Percentiles rank a stretch among this genome's conserved stretches.
phyloP scores from a whole-genome alignment of 2,329 filamentous ascomycete species.

The Periglandula ipomoeae region DNA sequence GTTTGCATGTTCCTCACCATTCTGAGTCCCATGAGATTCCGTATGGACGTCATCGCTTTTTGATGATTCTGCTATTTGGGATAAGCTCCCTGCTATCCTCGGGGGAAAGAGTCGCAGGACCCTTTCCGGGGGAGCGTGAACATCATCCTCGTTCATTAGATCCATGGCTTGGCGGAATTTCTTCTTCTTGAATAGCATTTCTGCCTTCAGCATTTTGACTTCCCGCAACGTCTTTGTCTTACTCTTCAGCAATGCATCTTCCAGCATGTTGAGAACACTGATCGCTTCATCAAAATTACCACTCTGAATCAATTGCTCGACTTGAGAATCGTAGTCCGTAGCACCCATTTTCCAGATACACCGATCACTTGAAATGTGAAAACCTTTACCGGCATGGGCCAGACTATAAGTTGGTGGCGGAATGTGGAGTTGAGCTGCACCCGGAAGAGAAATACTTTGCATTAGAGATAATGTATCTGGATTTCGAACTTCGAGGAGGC shows the following conservation, averaged over 20 bases:
- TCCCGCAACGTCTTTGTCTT: conserved; percentile 75
- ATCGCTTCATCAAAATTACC: conserved; percentile 83
- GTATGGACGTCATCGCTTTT: conserved; percentile 33
- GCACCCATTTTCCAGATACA: conserved; percentile 95
- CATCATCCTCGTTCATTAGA: conserved; percentile 73
- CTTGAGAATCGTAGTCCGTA: conserved; percentile 81
- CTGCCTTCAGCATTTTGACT: conserved; percentile 86
- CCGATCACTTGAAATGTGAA: conserved; percentile 84
- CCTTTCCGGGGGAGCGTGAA: conserved; percentile 79
- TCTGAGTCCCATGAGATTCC: conserved; percentile 20
- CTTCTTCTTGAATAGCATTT: conserved; percentile 69
- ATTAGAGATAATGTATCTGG: conserved; percentile 84
- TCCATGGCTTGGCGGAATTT: conserved; percentile 84
- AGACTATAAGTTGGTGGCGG: conserved; percentile 87
- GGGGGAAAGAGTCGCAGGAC: conserved; percentile 80
- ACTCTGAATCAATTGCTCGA: conserved; percentile 68
- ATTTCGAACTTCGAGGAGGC: conserved; percentile 81
- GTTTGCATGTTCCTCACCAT: conserved; percentile 18
- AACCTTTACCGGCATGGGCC: conserved; percentile 93
- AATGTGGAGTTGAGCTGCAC: conserved; percentile 78
- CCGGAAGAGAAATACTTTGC: conserved; percentile 74
- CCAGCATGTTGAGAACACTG: conserved; percentile 78
- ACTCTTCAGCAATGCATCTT: conserved; percentile 79
- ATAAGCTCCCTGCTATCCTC: conserved; percentile 74
- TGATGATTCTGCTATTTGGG: conserved; percentile 39